Base-by-base conservation (phyloP, 495 filamentous ascomycete species). In the Aspergillus cristatus region DNA sequence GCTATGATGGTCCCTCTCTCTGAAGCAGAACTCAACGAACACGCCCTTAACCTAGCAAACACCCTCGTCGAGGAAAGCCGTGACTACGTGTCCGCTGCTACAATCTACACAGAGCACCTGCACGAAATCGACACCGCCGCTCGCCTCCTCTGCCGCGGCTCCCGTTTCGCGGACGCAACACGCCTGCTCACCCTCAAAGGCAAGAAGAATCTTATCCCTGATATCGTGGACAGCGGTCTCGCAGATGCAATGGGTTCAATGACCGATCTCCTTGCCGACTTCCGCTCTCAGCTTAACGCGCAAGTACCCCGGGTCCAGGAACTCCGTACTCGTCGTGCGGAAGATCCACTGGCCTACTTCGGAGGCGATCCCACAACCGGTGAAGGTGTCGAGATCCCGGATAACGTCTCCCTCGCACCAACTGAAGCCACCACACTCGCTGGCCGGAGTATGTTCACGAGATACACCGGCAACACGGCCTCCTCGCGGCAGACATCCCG, bases 221-320 rank as follows among this genome's bases (percentile, higher is more conserved):
- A 65, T 8, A 70, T 93, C 25, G 65, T 89, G 22, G 89, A 98
- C 60, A 51, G 72, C 0, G 84, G 83, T 2, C 73, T 98, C 8
- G 74, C 74, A 3, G 89, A 96, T 37, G 75, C 77, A 4, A 75
- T 86, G 44, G 82, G 80, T 8, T 68, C 71, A 26, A 83, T 78
- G 55, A 94, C 86, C 1, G 91, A 97, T 52, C 74, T 96, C 14
- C 71, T 98, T 15, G 84, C 89, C 2, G 91, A 98, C 51, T 96
- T 89, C 71, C 85, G 82, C 58, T 69, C 63, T 5, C 91, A 98
- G 49, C 68, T 96, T 4, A 65, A 63, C 16, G 81, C 86, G 2
- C 91, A 98, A 54, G 75, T 94, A 0, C 85, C 86, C 0, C 79
- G 91, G 10, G 76, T 98, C 35, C 61, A 63, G 12, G 91, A 96